These are phyloP conservation scores for Eleusine indica DNA, from an alignment of 176 grass and related monocot genomes.

Conservation along the genomic window DNA sequence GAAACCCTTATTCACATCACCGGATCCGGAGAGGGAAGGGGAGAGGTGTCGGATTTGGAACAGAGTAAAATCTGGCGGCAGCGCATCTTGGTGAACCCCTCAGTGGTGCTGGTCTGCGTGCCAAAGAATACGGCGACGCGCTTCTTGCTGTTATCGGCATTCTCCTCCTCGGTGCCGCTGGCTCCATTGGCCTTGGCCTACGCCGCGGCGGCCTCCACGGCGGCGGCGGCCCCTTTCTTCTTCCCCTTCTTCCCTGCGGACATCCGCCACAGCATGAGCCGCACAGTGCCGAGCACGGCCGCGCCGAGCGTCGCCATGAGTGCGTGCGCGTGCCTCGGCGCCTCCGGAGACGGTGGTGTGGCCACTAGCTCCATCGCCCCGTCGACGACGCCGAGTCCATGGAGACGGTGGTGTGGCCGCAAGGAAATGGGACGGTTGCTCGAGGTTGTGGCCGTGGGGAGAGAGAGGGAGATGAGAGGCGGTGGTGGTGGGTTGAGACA, in stretches of 20 bases:
- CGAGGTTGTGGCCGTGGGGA: no score
- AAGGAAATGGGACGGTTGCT: no score
- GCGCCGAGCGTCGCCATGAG: constrained; percentile 54
- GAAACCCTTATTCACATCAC: no score
- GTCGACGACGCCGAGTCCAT: constrained; percentile 44
- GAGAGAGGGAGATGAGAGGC: no score
- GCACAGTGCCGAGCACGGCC: constrained; percentile 64
- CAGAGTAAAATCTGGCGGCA: no score
- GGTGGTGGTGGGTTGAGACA: no score
- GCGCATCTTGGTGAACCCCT: no score
- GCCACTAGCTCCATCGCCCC: constrained; percentile 56
- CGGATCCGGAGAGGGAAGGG: no score
- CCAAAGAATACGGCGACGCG: not conserved
- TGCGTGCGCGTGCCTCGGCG: constrained; percentile 24
- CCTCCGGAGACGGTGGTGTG: constrained; percentile 11
- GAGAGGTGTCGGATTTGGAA: no score
- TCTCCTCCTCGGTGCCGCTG: not conserved
- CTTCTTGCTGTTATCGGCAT: constrained; percentile 56
- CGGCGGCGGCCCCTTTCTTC: constrained; percentile 21
- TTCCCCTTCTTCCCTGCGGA: constrained; percentile 51
- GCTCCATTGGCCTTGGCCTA: constrained; percentile 17
- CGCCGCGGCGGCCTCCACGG: not conserved
- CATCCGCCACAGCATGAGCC: constrained; percentile 66
- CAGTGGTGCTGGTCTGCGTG: no score
- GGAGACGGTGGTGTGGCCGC: not conserved